Percentiles rank a stretch among this genome's conserved stretches.
phyloP scores from a whole-genome alignment of 2,329 filamentous ascomycete species.

The Pezicula neosporulosa region DNA sequence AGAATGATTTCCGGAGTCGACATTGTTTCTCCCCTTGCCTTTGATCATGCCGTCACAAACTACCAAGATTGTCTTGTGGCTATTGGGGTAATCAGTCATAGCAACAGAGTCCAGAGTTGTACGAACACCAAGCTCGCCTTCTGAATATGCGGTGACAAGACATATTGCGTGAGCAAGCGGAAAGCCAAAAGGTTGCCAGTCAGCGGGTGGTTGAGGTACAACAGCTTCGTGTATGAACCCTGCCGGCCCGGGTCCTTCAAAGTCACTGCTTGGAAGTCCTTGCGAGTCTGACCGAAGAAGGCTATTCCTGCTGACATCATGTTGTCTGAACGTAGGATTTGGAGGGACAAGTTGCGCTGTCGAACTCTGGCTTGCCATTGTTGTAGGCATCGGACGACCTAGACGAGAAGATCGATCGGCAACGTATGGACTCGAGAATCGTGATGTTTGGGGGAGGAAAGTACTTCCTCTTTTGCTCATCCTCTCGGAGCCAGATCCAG shows the following conservation, averaged over 20 bases:
- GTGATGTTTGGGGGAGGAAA: slow-evolving; percentile 89
- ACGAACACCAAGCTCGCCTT: slow-evolving; percentile 87
- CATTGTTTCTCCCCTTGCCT: slow-evolving; percentile 81
- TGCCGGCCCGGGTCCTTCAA: slow-evolving; percentile 73
- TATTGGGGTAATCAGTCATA: slow-evolving; percentile 98
- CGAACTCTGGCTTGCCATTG: slow-evolving; percentile 86
- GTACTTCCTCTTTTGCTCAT: slow-evolving; percentile 75
- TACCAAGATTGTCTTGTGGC: slow-evolving; percentile 94
- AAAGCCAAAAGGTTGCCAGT: slow-evolving; percentile 97
- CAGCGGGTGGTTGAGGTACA: slow-evolving; percentile 90
- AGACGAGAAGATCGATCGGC: slow-evolving; percentile 56
- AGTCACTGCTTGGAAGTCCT: slow-evolving; percentile 46
- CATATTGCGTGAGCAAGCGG: slow-evolving; percentile 92
- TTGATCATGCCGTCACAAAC: slow-evolving; percentile 98
- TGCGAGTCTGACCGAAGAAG: slow-evolving; percentile 60
- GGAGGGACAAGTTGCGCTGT: slow-evolving; percentile 70
- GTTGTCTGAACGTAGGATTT: slow-evolving; percentile 67
- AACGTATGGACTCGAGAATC: slow-evolving; percentile 89
- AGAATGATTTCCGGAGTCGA: slow-evolving; percentile 89
- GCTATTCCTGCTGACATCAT: slow-evolving; percentile 60
- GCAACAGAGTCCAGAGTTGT: slow-evolving; percentile 95
- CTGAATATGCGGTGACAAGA: slow-evolving; percentile 93
- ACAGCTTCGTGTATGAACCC: slow-evolving; percentile 97
- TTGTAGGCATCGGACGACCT: slow-evolving; percentile 64
- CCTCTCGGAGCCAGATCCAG: slow-evolving; percentile 49